Conservation (phyloP, 805 yeast genomes). For the Metschnikowia similis region DNA sequence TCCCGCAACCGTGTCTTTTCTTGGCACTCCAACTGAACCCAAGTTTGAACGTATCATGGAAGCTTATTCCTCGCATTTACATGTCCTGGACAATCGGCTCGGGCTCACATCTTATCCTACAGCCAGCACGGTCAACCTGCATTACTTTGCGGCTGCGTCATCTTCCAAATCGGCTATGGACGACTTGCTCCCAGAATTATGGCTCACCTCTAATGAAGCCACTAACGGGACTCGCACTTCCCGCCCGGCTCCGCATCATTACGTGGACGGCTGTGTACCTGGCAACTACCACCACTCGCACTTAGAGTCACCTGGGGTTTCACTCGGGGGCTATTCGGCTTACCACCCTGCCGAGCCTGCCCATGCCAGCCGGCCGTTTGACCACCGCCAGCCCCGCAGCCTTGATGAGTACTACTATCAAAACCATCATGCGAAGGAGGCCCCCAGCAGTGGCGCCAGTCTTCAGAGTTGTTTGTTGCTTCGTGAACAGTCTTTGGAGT, state of each 20-base stretch:
- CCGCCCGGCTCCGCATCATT: slow-evolving; percentile 11
- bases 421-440: not conserved
- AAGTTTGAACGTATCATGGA: not conserved
- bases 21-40: too few species aligned
- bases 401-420: not conserved
- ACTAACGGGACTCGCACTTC: not conserved
- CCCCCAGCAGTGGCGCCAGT: not conserved
- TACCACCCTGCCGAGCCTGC: not conserved
- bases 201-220: slow-evolving; percentile 16
- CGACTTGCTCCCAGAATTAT: slow-evolving; percentile 33
- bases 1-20: too few species aligned
- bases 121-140: not conserved
- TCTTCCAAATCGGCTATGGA: slow-evolving; percentile 13
- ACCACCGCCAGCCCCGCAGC: slow-evolving; percentile 12
- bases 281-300: not conserved
- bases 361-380: not conserved
- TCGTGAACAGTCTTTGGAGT: slow-evolving; percentile 20
- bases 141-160: not conserved
- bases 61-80: not conserved
- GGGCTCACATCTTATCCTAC: not conserved
- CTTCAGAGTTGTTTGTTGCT: slow-evolving; percentile 17
- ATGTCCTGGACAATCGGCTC: not conserved
- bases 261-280: not conserved
- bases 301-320: not conserved
- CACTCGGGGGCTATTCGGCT: not conserved